These are phyloP conservation scores for Polygonum aviculare DNA, from an alignment of 148 eudicot genomes.

Conservation along the genomic window DNA sequence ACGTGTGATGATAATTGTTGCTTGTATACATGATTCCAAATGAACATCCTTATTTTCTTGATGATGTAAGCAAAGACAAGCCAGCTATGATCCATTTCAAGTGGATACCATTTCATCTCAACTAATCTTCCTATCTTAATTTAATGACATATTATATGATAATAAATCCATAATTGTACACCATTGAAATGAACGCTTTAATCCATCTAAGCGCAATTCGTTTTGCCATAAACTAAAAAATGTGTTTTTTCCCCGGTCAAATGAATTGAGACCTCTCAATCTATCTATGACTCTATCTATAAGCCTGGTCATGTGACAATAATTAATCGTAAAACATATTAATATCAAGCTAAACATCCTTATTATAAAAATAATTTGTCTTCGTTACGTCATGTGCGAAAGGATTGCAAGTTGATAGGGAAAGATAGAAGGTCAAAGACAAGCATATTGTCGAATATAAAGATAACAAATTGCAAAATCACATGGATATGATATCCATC, in stretches of 20 bases:
- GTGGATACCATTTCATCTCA: constrained; percentile 1
- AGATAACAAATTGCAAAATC: not conserved
- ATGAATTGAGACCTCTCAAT: no score
- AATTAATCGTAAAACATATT: no score
- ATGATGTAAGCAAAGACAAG: not conserved
- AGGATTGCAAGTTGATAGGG: not conserved
- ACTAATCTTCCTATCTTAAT: not conserved
- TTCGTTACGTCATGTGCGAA: not conserved
- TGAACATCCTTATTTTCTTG: not conserved
- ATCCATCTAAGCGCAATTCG: not conserved
- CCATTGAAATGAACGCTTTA: not conserved
- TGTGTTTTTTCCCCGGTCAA: no score
- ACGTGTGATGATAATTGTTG: constrained; percentile 3
- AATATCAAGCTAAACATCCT: no score
- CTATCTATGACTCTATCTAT: no score
- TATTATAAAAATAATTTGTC: no score
- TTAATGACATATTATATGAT: not conserved
- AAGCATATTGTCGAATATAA: not conserved
- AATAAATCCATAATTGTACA: not conserved
- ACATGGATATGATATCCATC: not conserved
- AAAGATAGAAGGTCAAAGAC: not conserved
- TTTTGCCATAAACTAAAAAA: no score
- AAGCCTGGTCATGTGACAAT: no score
- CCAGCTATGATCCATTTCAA: not conserved
- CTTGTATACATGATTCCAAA: not conserved